Conservation (phyloP, 345 rosid genomes). For the Eucalyptus shirleyi region DNA sequence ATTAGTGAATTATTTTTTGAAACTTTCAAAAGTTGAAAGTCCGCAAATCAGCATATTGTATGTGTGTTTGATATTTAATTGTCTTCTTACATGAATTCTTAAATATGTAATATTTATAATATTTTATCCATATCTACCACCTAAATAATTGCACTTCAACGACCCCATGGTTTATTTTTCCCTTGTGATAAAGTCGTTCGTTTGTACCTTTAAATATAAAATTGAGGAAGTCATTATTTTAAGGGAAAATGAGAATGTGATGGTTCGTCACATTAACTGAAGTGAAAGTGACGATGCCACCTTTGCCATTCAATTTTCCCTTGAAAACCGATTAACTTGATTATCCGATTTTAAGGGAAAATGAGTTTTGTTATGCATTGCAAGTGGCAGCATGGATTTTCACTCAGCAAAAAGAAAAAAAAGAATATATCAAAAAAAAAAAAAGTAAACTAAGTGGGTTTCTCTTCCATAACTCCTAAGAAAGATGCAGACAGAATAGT, state of each 20-base stretch:
- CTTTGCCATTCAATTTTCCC: no score
- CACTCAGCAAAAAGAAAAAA: neutral
- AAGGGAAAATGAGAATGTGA: no score
- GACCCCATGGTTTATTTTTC: neutral
- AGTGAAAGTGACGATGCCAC: no score
- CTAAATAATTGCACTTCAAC: neutral
- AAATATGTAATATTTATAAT: no score
- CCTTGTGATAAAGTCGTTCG: no score
- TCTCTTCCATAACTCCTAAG: neutral
- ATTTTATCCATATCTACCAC: no score
- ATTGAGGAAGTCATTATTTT: no score
- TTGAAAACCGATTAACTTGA: neutral
- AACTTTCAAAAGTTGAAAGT: neutral
- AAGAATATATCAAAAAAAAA: no score
- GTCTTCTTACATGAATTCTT: neutral
- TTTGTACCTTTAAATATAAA: no score
- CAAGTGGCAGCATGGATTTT: neutral
- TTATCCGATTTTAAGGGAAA: neutral
- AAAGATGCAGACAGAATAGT: no score
- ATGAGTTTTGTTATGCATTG: neutral
- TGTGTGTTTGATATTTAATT: neutral
- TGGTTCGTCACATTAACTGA: neutral
- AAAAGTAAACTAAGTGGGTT: neutral
- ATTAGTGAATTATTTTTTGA: neutral
- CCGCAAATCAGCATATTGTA: fast-evolving